Percentiles rank a stretch among this genome's conserved stretches.
Evolutionary conservation across 176 grass and related monocot species (phyloP).

Genomic region (Zea mays): Zm-B73-REFERENCE-NAM-5.0 NC_050096.1:242459501-242460000

Average conservation of each 20-base stretch:
- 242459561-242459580: slow-evolving; percentile 63
- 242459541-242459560: slow-evolving; percentile 58
- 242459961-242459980: slow-evolving; percentile 6
- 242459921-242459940: slow-evolving; percentile 14
- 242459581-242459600: slow-evolving; percentile 73
- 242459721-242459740: slow-evolving; percentile 27
- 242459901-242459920: slow-evolving; percentile 38
- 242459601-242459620: slow-evolving; percentile 70
- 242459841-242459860: slow-evolving; percentile 24
- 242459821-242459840: background rate
- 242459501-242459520: slow-evolving; percentile 55
- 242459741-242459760: slow-evolving; percentile 1
- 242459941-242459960: slow-evolving; percentile 33
- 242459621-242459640: slow-evolving; percentile 2
- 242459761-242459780: slow-evolving; percentile 32
- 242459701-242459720: slow-evolving; percentile 19
- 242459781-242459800: slow-evolving; percentile 15
- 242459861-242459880: slow-evolving; percentile 26
- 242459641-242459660: background rate
- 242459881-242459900: slow-evolving; percentile 30
- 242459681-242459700: slow-evolving; percentile 12
- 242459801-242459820: background rate
- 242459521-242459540: slow-evolving; percentile 61
- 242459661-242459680: slow-evolving; percentile 24
- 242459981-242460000: slow-evolving; percentile 20